Evolutionary conservation across 1,139 yeast species (phyloP).

Genomic region (Zygosaccharomyces pseudobailii): DNA sequence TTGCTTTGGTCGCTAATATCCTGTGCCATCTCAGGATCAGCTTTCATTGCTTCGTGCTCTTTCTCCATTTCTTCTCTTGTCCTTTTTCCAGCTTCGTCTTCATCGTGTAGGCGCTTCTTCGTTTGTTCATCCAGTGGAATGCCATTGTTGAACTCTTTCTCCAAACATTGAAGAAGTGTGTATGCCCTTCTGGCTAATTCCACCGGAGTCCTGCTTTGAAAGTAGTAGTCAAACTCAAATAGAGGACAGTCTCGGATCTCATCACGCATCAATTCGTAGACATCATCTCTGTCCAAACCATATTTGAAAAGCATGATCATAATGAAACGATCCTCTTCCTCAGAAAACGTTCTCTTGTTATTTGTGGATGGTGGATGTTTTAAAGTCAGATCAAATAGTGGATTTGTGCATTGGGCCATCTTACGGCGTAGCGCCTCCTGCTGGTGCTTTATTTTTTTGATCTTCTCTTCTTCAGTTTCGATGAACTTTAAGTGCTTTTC

Average conservation of each 20-base stretch:
- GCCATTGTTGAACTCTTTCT: constrained; percentile 47
- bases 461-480: constrained; percentile 72
- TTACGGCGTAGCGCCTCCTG: constrained; percentile 65
- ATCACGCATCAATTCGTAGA: constrained; percentile 59
- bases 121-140: constrained; percentile 23
- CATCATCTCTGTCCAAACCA: constrained; percentile 62
- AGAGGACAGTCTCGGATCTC: constrained; percentile 57
- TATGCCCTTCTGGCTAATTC: constrained; percentile 67
- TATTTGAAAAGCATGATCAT: constrained; percentile 58
- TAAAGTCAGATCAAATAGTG: constrained; percentile 58
- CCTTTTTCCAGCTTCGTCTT: constrained; percentile 27
- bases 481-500: constrained; percentile 63
- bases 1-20: background rate
- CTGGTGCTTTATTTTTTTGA: constrained; percentile 52
- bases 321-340: constrained; percentile 70
- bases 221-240: constrained; percentile 66
- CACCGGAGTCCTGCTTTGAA: constrained; percentile 59
- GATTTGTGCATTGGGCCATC: constrained; percentile 54
- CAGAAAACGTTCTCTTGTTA: constrained; percentile 56
- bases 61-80: constrained; percentile 23
- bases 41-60: constrained; percentile 5
- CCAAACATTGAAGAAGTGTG: constrained; percentile 59
- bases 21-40: constrained; percentile 3
- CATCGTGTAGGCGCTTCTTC: constrained; percentile 27
- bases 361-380: constrained; percentile 60